Percentiles rank a stretch among this genome's conserved stretches.
phyloP scores from a whole-genome alignment of 176 grass and related monocot species.

The Raddia distichophylla region DNA sequence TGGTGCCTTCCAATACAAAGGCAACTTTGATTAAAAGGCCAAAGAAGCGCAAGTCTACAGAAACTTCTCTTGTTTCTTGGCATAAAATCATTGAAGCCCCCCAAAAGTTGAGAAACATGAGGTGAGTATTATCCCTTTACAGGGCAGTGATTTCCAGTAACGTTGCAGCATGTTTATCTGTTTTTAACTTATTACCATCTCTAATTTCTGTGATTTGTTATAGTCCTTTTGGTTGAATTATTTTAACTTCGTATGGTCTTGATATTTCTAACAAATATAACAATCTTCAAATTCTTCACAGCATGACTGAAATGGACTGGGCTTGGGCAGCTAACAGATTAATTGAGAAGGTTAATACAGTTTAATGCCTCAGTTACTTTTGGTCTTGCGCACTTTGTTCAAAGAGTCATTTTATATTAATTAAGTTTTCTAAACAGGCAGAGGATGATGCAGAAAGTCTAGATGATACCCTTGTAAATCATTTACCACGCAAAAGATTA shows the following conservation, averaged over 20 bases:
- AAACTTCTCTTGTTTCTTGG: slow-evolving; percentile 60
- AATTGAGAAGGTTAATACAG: slow-evolving; percentile 81
- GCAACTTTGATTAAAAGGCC: slow-evolving; percentile 43
- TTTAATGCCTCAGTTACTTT: slow-evolving; percentile 27
- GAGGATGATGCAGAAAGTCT: slow-evolving; percentile 73
- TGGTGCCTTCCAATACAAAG: slow-evolving; percentile 42
- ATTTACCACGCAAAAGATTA: slow-evolving; percentile 69
- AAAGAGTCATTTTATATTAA: slow-evolving; percentile 21
- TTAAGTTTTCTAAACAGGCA: slow-evolving; percentile 46
- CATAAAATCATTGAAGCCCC: slow-evolving; percentile 71
- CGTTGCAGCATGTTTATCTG: not conserved
- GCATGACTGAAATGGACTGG: slow-evolving; percentile 74
- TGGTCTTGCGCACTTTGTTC: slow-evolving; percentile 33
- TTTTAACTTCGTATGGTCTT: slow-evolving; percentile 40
- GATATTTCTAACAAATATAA: slow-evolving; percentile 41
- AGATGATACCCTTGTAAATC: slow-evolving; percentile 54
- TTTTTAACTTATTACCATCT: not conserved
- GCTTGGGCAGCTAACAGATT: slow-evolving; percentile 83
- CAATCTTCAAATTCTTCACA: slow-evolving; percentile 50
- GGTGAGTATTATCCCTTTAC: slow-evolving; percentile 58
- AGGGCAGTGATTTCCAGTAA: slow-evolving; percentile 23
- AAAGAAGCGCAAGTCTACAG: slow-evolving; percentile 79
- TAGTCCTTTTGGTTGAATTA: slow-evolving; percentile 28
- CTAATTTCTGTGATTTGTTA: slow-evolving; percentile 21
- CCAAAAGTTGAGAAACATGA: slow-evolving; percentile 60